Percentiles rank a stretch among this genome's conserved stretches.
Conservation (phyloP, 441 rosid species). For the Populus trichocarpa region DNA sequence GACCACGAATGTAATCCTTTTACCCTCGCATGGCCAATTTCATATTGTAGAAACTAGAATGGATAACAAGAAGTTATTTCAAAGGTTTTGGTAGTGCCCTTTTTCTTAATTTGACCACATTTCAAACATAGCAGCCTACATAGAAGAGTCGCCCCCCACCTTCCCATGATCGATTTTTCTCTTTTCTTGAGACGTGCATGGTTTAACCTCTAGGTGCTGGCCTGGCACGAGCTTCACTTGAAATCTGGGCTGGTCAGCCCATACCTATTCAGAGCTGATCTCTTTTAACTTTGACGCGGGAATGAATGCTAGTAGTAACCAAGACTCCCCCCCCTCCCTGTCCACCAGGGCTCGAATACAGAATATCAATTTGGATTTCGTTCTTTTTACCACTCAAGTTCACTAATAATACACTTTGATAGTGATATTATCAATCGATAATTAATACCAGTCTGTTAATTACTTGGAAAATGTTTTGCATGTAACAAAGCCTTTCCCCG, state of each 20-base stretch:
- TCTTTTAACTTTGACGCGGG: background rate
- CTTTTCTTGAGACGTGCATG: background rate
- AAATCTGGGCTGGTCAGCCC: constrained; percentile 8
- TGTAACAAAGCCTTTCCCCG: too few relatives aligned
- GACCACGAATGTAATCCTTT: background rate
- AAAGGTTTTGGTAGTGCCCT: background rate
- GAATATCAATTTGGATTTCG: background rate
- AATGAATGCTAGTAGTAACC: background rate
- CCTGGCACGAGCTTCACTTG: constrained; percentile 20
- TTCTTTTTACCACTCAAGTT: background rate
- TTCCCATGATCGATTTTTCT: too few relatives aligned
- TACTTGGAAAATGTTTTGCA: too few relatives aligned
- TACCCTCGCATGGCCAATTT: too few relatives aligned
- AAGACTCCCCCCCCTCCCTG: background rate
- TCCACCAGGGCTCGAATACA: background rate
- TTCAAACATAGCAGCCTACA: too few relatives aligned
- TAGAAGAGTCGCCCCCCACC: too few relatives aligned
- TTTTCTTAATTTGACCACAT: background rate
- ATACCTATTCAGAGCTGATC: background rate
- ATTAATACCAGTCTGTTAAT: too few relatives aligned
- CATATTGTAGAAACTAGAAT: too few relatives aligned
- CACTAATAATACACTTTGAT: background rate
- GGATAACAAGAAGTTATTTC: too few relatives aligned
- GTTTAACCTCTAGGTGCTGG: background rate
- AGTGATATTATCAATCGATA: too few relatives aligned